Evolutionary conservation across 1,284 basidiomycete species (phyloP).

Genomic region (Neotropicomus parvogracilis): DNA sequence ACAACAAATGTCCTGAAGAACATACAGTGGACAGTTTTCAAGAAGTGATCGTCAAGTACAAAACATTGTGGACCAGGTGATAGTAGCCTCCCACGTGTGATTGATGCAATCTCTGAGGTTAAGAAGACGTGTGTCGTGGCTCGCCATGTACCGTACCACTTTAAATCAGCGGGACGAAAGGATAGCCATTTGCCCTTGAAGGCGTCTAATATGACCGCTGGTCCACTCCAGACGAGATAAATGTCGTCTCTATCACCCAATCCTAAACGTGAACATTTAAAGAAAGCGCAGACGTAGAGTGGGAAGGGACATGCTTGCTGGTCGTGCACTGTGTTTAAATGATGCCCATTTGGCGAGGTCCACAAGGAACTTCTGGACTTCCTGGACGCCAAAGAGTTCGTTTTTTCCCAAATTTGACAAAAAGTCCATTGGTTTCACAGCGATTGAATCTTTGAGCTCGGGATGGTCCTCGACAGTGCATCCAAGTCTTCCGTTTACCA

Average conservation of each 20-base stretch:
- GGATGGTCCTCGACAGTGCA: background rate
- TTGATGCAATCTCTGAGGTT: background rate
- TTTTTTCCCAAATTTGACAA: conserved; percentile 9
- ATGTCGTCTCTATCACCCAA: conserved; percentile 6
- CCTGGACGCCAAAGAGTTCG: conserved; percentile 15
- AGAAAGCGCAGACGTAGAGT: conserved; percentile 7
- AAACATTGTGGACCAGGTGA: conserved; percentile 5
- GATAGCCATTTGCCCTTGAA: conserved; percentile 9
- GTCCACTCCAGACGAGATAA: conserved; percentile 17
- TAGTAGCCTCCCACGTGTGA: background rate
- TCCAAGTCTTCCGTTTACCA: background rate
- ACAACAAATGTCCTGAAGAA: background rate
- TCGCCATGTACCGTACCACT: conserved; percentile 10
- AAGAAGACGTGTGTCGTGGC: conserved; percentile 10
- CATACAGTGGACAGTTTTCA: conserved; percentile 30
- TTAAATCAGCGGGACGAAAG: background rate
- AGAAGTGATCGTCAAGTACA: conserved; percentile 29
- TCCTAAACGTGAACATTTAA: background rate
- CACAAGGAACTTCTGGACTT: conserved; percentile 17
- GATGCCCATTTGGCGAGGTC: conserved; percentile 17
- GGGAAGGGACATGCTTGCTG: background rate
- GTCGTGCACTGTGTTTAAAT: conserved; percentile 4
- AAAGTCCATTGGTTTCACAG: conserved; percentile 6
- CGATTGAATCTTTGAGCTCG: conserved; percentile 5
- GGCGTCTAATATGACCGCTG: conserved; percentile 11